These are phyloP conservation scores for Fusarium albosuccineum DNA, from an alignment of 2,329 filamentous ascomycete genomes.

Conservation along the genomic window DNA sequence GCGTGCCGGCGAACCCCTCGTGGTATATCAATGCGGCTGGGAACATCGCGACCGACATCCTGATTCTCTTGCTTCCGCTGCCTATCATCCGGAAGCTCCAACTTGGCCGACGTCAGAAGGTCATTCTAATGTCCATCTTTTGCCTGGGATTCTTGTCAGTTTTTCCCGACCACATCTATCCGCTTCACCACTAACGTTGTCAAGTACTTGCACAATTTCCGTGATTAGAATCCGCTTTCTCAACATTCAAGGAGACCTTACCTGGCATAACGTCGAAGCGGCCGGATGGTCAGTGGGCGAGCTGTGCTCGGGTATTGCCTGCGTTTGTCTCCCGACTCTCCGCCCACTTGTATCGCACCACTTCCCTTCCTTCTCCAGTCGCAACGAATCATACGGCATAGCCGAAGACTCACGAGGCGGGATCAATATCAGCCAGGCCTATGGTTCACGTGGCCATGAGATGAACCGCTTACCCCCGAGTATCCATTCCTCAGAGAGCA, in stretches of 20 bases:
- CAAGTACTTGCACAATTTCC: not conserved
- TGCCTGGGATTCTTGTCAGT: slow-evolving; percentile 6
- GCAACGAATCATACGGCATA: not conserved
- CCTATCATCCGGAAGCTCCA: not conserved
- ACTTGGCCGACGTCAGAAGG: not conserved
- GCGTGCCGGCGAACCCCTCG: not conserved
- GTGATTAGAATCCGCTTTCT: not conserved
- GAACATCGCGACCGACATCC: not conserved
- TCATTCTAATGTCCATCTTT: slow-evolving; percentile 2
- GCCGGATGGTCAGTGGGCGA: slow-evolving; percentile 1
- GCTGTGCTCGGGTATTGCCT: slow-evolving; percentile 3
- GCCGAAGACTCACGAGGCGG: not conserved
- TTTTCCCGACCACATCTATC: not conserved
- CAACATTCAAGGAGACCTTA: not conserved
- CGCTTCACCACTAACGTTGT: not conserved
- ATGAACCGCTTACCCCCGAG: not conserved
- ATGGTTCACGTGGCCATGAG: not conserved
- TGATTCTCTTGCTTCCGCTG: not conserved
- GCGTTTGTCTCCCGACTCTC: not conserved
- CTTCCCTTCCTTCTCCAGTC: not conserved
- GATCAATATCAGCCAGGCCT: not conserved
- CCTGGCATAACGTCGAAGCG: not conserved
- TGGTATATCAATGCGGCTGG: not conserved
- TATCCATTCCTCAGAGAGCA: not conserved
- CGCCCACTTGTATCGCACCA: not conserved